A percentile compares a stretch with the other conserved stretches of the same genome.
Evolutionary conservation across 2,329 filamentous ascomycete species (phyloP).

Genomic region (Ophiostoma montium): DNA sequence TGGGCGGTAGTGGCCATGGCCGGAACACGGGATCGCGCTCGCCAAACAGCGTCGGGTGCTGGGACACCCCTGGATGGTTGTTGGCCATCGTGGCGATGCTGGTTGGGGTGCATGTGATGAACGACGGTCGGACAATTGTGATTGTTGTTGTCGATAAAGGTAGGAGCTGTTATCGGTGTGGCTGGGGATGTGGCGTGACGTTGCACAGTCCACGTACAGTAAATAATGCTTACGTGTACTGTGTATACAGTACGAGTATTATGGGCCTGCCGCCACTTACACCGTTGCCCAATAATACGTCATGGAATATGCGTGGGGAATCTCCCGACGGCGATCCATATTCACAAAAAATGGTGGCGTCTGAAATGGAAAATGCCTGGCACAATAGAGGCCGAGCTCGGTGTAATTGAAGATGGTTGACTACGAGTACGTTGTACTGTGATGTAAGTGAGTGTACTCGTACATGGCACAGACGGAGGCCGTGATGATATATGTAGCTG

Average conservation of each 20-base stretch:
- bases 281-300: neutral
- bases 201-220: neutral
- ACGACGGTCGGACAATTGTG: too few species aligned
- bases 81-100: constrained; percentile 5
- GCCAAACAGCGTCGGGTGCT: constrained; percentile 8
- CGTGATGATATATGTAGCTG: neutral
- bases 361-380: neutral
- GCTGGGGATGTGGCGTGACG: neutral
- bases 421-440: neutral
- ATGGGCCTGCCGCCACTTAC: neutral
- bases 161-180: neutral
- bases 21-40: constrained; percentile 27
- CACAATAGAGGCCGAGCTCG: constrained; percentile 1
- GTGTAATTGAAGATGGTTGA: neutral
- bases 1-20: constrained; percentile 45
- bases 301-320: too few species aligned
- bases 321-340: neutral
- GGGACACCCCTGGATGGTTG: neutral
- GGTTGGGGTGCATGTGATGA: too few species aligned
- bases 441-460: neutral
- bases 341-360: neutral
- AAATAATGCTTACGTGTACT: too few species aligned
- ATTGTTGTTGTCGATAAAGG: too few species aligned
- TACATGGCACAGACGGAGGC: neutral
- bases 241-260: neutral